Conservation (phyloP, 257 asterid species). For the Anisodus tanguticus region DNA sequence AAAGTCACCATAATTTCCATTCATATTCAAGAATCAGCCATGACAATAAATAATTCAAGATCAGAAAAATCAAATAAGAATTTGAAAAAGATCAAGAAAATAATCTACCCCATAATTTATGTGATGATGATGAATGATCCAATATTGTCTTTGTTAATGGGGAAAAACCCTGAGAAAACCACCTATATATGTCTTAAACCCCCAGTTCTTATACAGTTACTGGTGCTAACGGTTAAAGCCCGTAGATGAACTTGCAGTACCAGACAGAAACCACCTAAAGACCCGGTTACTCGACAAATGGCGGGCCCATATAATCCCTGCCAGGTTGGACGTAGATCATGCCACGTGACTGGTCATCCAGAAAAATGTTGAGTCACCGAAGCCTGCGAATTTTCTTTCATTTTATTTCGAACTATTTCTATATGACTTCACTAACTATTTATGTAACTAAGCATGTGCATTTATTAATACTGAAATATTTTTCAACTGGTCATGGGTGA, state of each 20-base stretch:
- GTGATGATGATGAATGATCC: neutral
- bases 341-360: conserved; percentile 85
- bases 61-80: neutral
- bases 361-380: conserved; percentile 83
- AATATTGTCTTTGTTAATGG: neutral
- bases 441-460: neutral
- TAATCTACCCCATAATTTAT: conserved; percentile 5
- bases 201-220: conserved; percentile 86
- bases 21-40: conserved; percentile 20
- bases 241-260: conserved; percentile 36
- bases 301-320: conserved; percentile 38
- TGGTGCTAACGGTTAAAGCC: conserved; percentile 54
- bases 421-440: neutral
- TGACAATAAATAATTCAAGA: neutral
- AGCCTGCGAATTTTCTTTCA: conserved; percentile 51
- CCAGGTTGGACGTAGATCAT: conserved; percentile 40
- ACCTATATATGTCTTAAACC: conserved; percentile 68
- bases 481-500: neutral
- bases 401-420: neutral
- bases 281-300: conserved; percentile 58
- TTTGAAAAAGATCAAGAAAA: neutral
- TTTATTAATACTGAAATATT: neutral
- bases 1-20: neutral
- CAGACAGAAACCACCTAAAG: conserved; percentile 75
- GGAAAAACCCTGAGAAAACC: conserved; percentile 80